Base-by-base conservation (phyloP, 225 moss, liverwort and hornwort species). In the Straminergon stramineum region DNA sequence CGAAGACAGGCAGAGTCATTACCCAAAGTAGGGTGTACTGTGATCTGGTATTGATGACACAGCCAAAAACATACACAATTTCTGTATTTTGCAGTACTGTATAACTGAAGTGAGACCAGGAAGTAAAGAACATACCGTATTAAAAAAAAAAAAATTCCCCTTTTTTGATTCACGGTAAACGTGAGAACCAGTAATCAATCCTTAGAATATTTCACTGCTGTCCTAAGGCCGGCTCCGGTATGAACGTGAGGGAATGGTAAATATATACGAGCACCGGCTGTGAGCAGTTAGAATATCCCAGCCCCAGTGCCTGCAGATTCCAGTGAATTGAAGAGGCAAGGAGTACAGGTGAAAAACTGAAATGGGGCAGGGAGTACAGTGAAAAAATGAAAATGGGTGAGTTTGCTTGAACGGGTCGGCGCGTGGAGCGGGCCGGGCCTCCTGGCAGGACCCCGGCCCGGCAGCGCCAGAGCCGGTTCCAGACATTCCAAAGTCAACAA, bases 401-500 rank as follows among this genome's bases (percentile, higher is more conserved):
- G 87, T 79, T 89, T 89, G 80, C 80, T 75, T 37, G 85, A 64
- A 79, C 79, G 83, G 90, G 93, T 91, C 91, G 91, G 93, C 93
- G 90, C 88, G 90, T 74, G 67, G 88, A 52, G 87, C 81, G 75
- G 75, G 64, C 84, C 79, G 68, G 84, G 79, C 43, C 76, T 8
- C 51, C 64, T 83, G 92, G 66, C 87, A 66, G 81, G 34, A 22
- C 61, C 70, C 60, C 73, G 66, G 55, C 70, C 60, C 73, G 66
- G 68, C 85, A 75, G 62, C 65, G 86, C 84, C 80, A 73, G 84
- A 55, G 70, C 89, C 70, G 85, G 91, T 71, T 90, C 89, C 91
- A 93, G 92, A 93, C 91, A 91, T 91, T 88, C 93, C 84, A 88
- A 93, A 93, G 93, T 93, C 93, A 93, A 93, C 93, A 93, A 91